Evolutionary conservation across 352 stramenopile species (phyloP), one percentile per base, ranked within the genome.

Genomic region (Phytophthora kernoviae): DNA sequence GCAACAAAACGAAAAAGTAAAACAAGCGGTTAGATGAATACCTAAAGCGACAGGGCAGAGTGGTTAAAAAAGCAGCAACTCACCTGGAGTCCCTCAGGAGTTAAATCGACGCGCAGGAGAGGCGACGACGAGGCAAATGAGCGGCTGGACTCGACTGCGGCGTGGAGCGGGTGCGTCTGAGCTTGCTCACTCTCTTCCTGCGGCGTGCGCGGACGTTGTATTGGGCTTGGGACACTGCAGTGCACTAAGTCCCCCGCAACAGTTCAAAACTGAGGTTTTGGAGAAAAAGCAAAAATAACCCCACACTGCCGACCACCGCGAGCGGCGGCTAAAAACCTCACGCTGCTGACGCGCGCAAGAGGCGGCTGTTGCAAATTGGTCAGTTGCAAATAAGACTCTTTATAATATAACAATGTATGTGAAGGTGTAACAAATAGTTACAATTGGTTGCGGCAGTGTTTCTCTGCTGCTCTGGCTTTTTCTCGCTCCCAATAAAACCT

Each of bases 221-320:
- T 66, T 62, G 27, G 3, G 24, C 24, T 57, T 53, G 30, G 34
- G 45, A 40, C 45, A 48, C 54, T 50, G 45, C 37, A 60, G 46
- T 34, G 48, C 57, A 62, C 34, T 43, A 64, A 54, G 57, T 55
- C 67, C 54, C 62, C 30, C 34, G 21, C 46, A 30, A 30, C 24
- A 43, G 64, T 77, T 70, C 50, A 73, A 73, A 67, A 68, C 62
- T 73, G 58, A 70, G 68, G 68, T 58, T 48, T 57, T 57, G 49
- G 30, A 37, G 50, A 51, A 68, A 73, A 77, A 74, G 52, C 59
- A 64, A 71, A 73, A 77, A 74, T 77, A 73, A 73, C 32, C 32
- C 37, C 37, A 43, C 14, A 30, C 24, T 30, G 24, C 3, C 24
- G n/a, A n/a, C n/a, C n/a, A n/a, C n/a, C n/a, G n/a, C 24, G 24